Evolutionary conservation across 108 stramenopile species (phyloP).

Genomic region (Nitzschia sp.): DNA sequence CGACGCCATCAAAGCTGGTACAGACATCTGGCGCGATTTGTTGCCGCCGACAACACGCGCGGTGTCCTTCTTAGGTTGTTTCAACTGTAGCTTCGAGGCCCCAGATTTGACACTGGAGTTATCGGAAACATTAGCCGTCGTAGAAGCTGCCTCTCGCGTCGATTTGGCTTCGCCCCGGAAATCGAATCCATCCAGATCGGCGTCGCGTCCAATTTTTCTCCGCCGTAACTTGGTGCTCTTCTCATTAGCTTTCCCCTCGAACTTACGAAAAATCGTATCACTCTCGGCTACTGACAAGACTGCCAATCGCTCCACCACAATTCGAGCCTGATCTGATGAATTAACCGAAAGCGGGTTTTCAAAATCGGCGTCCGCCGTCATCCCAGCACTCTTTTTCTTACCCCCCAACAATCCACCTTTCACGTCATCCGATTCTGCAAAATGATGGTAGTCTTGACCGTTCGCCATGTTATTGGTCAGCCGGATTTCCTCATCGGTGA

Average conservation of each 20-base stretch:
- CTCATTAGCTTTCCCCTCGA: conserved; percentile 23
- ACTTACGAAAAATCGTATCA: conserved; percentile 44
- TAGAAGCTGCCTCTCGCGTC: neutral
- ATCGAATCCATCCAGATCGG: conserved; percentile 58
- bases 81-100: conserved; percentile 6
- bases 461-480: conserved; percentile 36
- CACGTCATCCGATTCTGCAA: conserved; percentile 11
- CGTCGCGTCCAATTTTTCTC: conserved; percentile 34
- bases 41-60: neutral
- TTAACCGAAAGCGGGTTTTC: conserved; percentile 19
- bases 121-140: conserved; percentile 1
- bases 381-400: conserved; percentile 15
- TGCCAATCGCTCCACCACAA: conserved; percentile 44
- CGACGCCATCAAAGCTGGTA: conserved; percentile 21
- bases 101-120: conserved; percentile 9
- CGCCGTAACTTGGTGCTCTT: conserved; percentile 28
- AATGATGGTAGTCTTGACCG: conserved; percentile 3
- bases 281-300: conserved; percentile 46
- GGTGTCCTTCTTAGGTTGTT: conserved; percentile 20
- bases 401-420: conserved; percentile 4
- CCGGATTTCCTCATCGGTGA: conserved; percentile 47
- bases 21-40: conserved; percentile 7
- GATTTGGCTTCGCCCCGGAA: conserved; percentile 32
- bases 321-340: conserved; percentile 44
- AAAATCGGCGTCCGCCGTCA: conserved; percentile 11